Conservation (phyloP, 148 eudicot genomes). For the Simmondsia chinensis region DNA sequence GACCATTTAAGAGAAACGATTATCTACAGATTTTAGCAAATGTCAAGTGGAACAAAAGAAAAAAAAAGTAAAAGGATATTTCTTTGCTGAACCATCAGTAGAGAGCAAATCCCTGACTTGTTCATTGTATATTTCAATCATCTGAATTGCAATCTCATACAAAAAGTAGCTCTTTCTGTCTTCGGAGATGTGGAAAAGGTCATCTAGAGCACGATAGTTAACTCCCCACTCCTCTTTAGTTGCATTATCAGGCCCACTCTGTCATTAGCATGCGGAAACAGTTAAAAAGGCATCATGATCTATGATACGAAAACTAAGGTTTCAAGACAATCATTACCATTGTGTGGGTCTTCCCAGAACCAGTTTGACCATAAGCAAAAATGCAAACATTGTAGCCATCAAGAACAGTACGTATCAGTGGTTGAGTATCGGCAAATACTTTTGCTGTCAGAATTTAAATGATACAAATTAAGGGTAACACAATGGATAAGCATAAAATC, state of each 20-base stretch:
- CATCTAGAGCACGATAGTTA: slow-evolving; percentile 56
- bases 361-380: slow-evolving; percentile 87
- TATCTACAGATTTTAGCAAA: no score
- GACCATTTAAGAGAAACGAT: no score
- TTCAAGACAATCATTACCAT: slow-evolving; percentile 34
- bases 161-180: slow-evolving; percentile 28
- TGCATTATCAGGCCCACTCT: slow-evolving; percentile 56
- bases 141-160: slow-evolving; percentile 63
- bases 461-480: slow-evolving; percentile 2
- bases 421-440: slow-evolving; percentile 52
- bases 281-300: slow-evolving; percentile 1
- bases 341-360: slow-evolving; percentile 75
- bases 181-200: slow-evolving; percentile 53
- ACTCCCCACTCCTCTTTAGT: slow-evolving; percentile 60
- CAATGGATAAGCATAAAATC: no score
- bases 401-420: slow-evolving; percentile 58
- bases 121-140: slow-evolving; percentile 78
- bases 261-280: slow-evolving; percentile 6
- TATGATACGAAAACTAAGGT: background rate
- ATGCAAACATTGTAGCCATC: slow-evolving; percentile 77
- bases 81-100: slow-evolving; percentile 43
- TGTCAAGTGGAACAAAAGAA: no score
- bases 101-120: slow-evolving; percentile 61
- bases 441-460: slow-evolving; percentile 25
- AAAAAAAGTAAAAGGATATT: slow-evolving; percentile 43